Evolutionary conservation across 495 filamentous ascomycete genomes (phyloP).

Genomic region (Aspergillus carlsbadensis): DNA sequence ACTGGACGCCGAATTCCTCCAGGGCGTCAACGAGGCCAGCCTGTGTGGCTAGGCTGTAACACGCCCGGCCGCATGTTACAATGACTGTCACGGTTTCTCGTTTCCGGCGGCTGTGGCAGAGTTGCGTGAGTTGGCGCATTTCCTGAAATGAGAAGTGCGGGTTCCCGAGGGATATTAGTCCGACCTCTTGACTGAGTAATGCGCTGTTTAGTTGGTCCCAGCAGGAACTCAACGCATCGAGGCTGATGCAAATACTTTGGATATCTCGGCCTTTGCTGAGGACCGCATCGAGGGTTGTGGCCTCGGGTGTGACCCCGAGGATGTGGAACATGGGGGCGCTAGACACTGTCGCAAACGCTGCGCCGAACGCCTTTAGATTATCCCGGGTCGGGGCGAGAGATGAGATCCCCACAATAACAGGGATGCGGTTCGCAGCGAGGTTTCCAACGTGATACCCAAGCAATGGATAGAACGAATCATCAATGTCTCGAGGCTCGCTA

Average conservation of each 20-base stretch:
- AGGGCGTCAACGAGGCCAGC: conserved; percentile 12
- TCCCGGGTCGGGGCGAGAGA: background rate
- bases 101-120: conserved; percentile 19
- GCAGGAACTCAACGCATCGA: conserved; percentile 8
- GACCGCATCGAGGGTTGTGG: conserved; percentile 1
- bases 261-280: background rate
- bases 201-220: conserved; percentile 21
- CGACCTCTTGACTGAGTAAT: conserved; percentile 13
- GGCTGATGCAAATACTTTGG: background rate
- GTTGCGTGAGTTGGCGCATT: conserved; percentile 10
- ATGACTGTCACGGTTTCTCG: conserved; percentile 6
- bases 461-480: conserved; percentile 30
- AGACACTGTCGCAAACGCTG: conserved; percentile 32
- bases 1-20: conserved; percentile 24
- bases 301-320: conserved; percentile 24
- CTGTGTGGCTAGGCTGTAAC: conserved; percentile 16
- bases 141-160: conserved; percentile 33
- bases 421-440: conserved; percentile 19
- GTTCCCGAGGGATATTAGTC: conserved; percentile 34
- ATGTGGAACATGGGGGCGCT: conserved; percentile 37
- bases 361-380: conserved; percentile 34
- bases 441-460: conserved; percentile 28
- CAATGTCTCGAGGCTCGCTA: background rate
- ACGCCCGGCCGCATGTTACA: conserved; percentile 23
- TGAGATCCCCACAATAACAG: conserved; percentile 20